Evolutionary conservation across 768 basidiomycete genomes (phyloP).

Genomic region (Dioszegia crocea): DNA sequence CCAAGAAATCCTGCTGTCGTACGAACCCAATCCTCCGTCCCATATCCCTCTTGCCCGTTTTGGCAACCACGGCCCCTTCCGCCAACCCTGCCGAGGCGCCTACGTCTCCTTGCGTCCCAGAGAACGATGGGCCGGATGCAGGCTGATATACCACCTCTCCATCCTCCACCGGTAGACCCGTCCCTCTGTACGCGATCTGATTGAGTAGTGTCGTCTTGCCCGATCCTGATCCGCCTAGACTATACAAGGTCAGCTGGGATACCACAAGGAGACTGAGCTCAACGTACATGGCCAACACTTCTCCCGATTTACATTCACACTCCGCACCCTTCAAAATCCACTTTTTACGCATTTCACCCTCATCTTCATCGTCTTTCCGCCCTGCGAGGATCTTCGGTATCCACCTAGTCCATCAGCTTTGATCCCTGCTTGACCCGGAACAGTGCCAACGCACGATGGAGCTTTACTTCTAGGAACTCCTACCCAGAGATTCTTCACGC

Average conservation of each 20-base stretch:
- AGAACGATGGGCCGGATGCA: conserved; percentile 39
- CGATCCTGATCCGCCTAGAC: conserved; percentile 34
- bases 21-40: conserved; percentile 48
- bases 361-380: conserved; percentile 9
- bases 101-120: too few species aligned
- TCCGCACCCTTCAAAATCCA: conserved; percentile 47
- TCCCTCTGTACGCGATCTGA: conserved; percentile 40
- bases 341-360: conserved; percentile 21
- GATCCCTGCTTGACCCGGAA: background rate
- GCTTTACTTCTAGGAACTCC: conserved; percentile 23
- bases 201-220: conserved; percentile 51
- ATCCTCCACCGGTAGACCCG: conserved; percentile 43
- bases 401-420: conserved; percentile 12
- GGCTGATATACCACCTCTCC: conserved; percentile 33
- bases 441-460: conserved; percentile 7
- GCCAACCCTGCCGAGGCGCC: too few species aligned
- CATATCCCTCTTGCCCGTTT: conserved; percentile 18
- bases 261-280: background rate
- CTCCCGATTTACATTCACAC: conserved; percentile 46
- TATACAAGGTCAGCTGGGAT: background rate
- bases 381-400: conserved; percentile 5
- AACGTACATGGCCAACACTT: conserved; percentile 52
- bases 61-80: too few species aligned
- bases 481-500: conserved; percentile 25
- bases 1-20: conserved; percentile 52